Base-by-base conservation (phyloP, 2,329 filamentous ascomycete genomes). In the Lachnellula occidentalis region DNA sequence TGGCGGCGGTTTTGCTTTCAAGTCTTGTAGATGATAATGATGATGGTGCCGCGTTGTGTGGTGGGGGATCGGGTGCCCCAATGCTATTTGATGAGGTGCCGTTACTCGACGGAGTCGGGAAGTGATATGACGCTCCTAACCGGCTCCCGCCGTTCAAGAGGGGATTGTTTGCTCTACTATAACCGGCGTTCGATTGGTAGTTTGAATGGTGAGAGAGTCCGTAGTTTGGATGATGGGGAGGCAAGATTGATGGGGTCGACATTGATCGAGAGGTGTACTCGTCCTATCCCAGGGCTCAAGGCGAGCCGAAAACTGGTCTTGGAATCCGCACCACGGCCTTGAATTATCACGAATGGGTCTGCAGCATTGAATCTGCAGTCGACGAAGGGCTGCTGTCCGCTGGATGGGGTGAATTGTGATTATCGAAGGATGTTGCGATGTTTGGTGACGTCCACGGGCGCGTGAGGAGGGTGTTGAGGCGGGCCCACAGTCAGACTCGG, bases 231-330 rank as follows among this genome's bases (percentile, higher is more conserved):
- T 84, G 81, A 72, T 86, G 84, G 66, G 81, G 82, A 69, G 85
- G 84, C 68, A 89, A 78, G 63, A 85, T 87, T 59, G 87, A 90
- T 64, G 88, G 88, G 64, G 88, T 91, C 78, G 88, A 92, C 88
- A 92, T 92, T 55, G 57, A 58, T 19, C 19, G 19, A 22, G 57
- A 57, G 59, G 52, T 50, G 56, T 53, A 52, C 24, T 53, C 39
- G 58, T 64, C 59, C 61, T 55, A 61, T 53, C 59, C 55, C 61
- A 56, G 50, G 51, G 58, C 56, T 59, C 54, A 59, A 22, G 56
- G 48, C 21, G 55, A 53, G 52, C 50, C 37, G 49, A 58, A 45
- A 55, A 50, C n/a, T 54, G 43, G 54, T 9, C 50, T 48, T 49
- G 48, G 27, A 4, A 11, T 31, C 27, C 27, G 27, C 27, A 31